Base-by-base conservation (phyloP, 2,329 filamentous ascomycete genomes). In the Cryphonectria japonica region DNA sequence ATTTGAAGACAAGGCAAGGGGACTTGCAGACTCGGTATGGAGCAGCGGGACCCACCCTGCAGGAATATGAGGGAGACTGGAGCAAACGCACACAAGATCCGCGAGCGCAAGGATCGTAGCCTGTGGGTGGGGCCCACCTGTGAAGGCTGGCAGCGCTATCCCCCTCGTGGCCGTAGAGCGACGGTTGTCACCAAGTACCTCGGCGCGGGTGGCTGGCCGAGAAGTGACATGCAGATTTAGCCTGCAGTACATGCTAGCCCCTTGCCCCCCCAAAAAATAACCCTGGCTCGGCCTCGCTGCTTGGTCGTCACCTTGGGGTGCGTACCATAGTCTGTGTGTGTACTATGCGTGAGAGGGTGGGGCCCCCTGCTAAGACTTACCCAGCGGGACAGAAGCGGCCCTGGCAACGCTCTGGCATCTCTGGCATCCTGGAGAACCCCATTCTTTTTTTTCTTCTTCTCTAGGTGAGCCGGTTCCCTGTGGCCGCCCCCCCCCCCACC, bases 21-120 rank as follows among this genome's bases (percentile, higher is more conserved):
- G 29, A 52, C 52, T 61, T 60, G 46, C 14, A 67, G 26, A 29
- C 22, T 29, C 32, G 26, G 39, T 43, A 68, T 37, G 66, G 52
- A 60, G 52, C 52, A 32, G 66, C 34, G 66, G 63, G 66, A 60
- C 59, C 66, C 52, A 60, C 66, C n/a, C 9, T 59, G 37, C 34
- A 41, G 54, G 63, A 32, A 67, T 67, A 37, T 22, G 57, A n/a
- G 34, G 34, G 34, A 39, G n/a, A 39, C 57, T 68, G 37, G 59
- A 68, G 43, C 41, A 63, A 22, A 34, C 41, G 29, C 63, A 22
- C 11, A 32, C 16, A 32, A 61, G 66, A 68, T 68, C 66, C 66
- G 66, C 54, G 14, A 60, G 26, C 39, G 65, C 65, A 59, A 67
- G 52, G 63, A 52, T 65, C 22, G 34, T 43, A 7, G 60, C 37